Evolutionary conservation across 306 rosid genomes (phyloP), one percentile per base, ranked within the genome.

Genomic region (Castanospermum australe): DNA sequence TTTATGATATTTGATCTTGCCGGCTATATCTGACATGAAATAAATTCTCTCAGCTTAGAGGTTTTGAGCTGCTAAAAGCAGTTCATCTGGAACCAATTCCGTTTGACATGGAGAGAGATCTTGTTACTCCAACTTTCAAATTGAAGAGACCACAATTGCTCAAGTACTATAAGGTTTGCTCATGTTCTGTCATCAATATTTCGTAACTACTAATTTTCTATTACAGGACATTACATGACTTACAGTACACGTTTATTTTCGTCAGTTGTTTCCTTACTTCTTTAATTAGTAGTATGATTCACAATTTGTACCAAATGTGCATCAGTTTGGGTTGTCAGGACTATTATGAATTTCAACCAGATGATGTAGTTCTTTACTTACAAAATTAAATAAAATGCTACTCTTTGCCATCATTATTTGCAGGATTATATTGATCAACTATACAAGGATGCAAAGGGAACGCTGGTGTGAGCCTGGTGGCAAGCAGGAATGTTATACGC

Each of bases 91-190:
- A 93, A 80, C 90, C 98, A 64, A 83, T 57, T 76, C 93, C 90
- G 45, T 93, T 93, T 77, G 97, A 86, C 86, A 85, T 90, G 87
- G 97, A 88, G 79, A 91, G 98, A 85, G 98, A 91, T 87, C 87
- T 88, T 18, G 60, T 90, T 56, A 91, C 98, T 77, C 98, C 97
- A 73, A 93, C 98, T 79, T 91, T 87, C 81, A 93, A 93, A 73
- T 82, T 93, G 84, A 93, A 90, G 84, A 89, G 98, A 83, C 92
- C 92, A 7, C 93, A 86, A 21, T 67, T 88, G 73, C 90, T 83
- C 54, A 91, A 91, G 82, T 79, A 83, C 75, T 93, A 87, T 80
- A 87, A 91, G 98, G 98, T 88, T 85, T 73, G 78, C 28, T 62
- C 63, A 7, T 45, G 48, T 33, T 65, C 52, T 57, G 11, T 56